These are phyloP conservation scores for Aspergillus awamori DNA, from an alignment of 2,329 filamentous ascomycete species.

Conservation along the genomic window DNA sequence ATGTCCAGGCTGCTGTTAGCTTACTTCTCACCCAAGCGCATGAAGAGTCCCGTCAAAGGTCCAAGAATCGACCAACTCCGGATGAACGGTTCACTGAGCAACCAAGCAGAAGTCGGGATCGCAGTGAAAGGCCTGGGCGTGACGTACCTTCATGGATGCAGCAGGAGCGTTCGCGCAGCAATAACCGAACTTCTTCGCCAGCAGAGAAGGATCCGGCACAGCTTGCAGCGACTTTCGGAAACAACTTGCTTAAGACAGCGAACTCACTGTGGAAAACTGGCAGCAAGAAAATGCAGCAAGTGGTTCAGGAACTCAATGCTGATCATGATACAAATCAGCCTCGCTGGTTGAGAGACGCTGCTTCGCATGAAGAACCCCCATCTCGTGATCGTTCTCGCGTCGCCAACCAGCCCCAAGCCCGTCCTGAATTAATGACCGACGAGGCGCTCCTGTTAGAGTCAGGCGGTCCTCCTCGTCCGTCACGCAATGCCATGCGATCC, in stretches of 20 bases:
- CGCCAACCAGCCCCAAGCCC: slow-evolving; percentile 21
- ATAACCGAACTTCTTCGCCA: slow-evolving; percentile 44
- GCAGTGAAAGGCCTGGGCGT: slow-evolving; percentile 31
- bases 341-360: slow-evolving; percentile 89
- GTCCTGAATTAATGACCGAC: slow-evolving; percentile 55
- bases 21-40: slow-evolving; percentile 93
- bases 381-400: slow-evolving; percentile 26
- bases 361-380: slow-evolving; percentile 26
- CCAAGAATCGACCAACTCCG: slow-evolving; percentile 37
- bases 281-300: slow-evolving; percentile 89
- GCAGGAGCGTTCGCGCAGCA: slow-evolving; percentile 46
- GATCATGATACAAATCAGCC: slow-evolving; percentile 79
- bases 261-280: slow-evolving; percentile 94
- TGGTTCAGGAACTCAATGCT: slow-evolving; percentile 78
- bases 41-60: slow-evolving; percentile 74
- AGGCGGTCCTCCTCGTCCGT: slow-evolving; percentile 28
- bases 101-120: slow-evolving; percentile 27
- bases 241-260: slow-evolving; percentile 85
- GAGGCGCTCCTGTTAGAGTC: slow-evolving; percentile 52
- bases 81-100: slow-evolving; percentile 24
- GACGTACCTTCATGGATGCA: slow-evolving; percentile 65
- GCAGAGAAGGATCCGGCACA: slow-evolving; percentile 76
- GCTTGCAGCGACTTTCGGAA: slow-evolving; percentile 79
- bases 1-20: slow-evolving; percentile 84
- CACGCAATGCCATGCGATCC: slow-evolving; percentile 31